Base-by-base conservation (phyloP, 768 basidiomycete genomes). In the Tulasnella sp. region DNA sequence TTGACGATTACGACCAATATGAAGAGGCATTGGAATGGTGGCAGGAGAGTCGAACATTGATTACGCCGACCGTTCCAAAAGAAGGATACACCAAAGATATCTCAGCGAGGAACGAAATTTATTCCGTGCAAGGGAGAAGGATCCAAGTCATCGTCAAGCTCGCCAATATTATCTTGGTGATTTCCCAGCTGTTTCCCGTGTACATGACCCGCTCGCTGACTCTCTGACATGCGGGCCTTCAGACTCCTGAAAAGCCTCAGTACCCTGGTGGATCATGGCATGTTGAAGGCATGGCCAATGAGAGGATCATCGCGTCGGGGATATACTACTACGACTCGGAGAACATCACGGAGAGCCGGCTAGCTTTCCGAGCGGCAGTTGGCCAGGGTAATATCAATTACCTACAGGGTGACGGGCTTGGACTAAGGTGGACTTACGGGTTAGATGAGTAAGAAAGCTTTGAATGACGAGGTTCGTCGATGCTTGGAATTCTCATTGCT, bases 401-500 rank as follows among this genome's bases (percentile, higher is more conserved):
- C 67, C 44, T 71, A 16, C 70, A 77, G 51, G 46, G 69, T 18
- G 81, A 84, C 67, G 81, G 79, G 0, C 32, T 40, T 15, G 40
- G 40, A 13, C 32, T 73, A 29, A 42, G 15, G 39, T 16, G 83
- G 32, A 85, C 85, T 76, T 86, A 86, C 15, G 83, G 83, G 26
- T 82, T 82, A 7, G 83, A 85, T 9, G 73, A 73, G 11, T 86
- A 84, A 81, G 77, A 81, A 5, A 83, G 84, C 15, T 82, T 81
- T 18, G 88, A 88, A 87, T 86, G 70, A 88, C 88, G 23, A 87
- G 87, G 81, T 88, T 88, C 46, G 88, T 18, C 48, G n/a, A 35
- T 23, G 2, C n/a, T 44, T 44, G 44, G 69, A 61, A 11, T 26
- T 70, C 57, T 46, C 13, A 35, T 20, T 46, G 32, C 61, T 61